Evolutionary conservation across 495 filamentous ascomycete genomes (phyloP), one percentile per base, ranked within the genome.

Genomic region (Penicillium salamii): DNA sequence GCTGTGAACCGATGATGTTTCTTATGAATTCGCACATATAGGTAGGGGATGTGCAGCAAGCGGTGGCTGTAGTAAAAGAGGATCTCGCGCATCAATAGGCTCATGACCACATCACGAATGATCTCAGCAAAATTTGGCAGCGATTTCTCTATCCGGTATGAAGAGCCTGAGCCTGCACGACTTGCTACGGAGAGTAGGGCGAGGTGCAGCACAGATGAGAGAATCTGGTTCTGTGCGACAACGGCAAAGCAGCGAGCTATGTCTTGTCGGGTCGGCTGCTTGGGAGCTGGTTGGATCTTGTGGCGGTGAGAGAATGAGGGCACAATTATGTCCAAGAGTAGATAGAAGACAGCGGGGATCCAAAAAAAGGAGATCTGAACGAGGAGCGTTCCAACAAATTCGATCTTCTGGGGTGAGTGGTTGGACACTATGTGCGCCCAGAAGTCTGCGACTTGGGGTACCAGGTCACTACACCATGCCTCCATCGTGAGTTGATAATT

Each of bases 61-160:
- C 78, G 68, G 59, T 88, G 78, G 50, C 65, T 47, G 51, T 78
- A 78, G 60, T 83, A 84, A 65, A 84, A 85, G 4, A 75, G 23
- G 8, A 69, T 32, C 55, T 87, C 78, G 53, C 81, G 67, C 46
- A 70, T 28, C 28, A 82, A 49, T 21, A 76, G 36, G 50, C 73
- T 69, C 57, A 78, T 23, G 39, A 74, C 6, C 42, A 82, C 38
- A 53, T 85, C 71, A 36, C 62, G 50, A 7, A 55, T 28, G 40
- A 82, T 23, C 33, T 73, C 63, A 3, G n/a, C 1, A 0, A 61
- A 7, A 2, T 65, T 21, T 3, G 78, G 78, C 0, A 78, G 46
- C 0, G 50, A 33, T 0, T 56, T 13, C 9, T 65, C 55, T 33
- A 78, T 53, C 1, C 55, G 60, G 44, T 77, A 77, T 4, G 66